Conservation (phyloP, 225 moss, liverwort and hornwort genomes). For the Ulota crispa region DNA sequence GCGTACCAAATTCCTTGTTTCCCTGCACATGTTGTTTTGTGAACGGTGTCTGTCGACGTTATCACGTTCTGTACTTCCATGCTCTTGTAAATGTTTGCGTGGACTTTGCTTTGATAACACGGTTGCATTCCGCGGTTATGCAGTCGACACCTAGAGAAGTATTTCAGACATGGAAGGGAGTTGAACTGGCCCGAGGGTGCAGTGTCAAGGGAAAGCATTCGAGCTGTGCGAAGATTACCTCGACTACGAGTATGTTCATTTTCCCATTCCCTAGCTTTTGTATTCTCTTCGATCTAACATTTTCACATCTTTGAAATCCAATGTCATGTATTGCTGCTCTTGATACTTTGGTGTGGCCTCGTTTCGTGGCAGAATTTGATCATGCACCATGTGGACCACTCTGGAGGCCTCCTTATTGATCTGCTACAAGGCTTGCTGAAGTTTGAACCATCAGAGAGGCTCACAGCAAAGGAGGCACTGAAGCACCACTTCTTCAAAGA, state of each 20-base stretch:
- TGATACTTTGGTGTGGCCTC: not conserved
- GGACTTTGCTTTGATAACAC: slow-evolving; percentile 11
- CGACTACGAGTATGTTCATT: slow-evolving; percentile 60
- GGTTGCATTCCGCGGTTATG: slow-evolving; percentile 17
- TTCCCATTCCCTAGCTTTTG: not conserved
- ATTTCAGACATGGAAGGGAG: slow-evolving; percentile 85
- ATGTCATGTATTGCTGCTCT: not conserved
- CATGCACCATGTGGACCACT: slow-evolving; percentile 98
- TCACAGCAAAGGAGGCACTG: slow-evolving; percentile 91
- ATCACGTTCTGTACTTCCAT: not conserved
- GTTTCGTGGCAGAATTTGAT: slow-evolving; percentile 74
- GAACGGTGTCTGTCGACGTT: not conserved
- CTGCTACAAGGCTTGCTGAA: slow-evolving; percentile 92
- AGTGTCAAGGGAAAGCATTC: slow-evolving; percentile 89
- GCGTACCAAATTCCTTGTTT: slow-evolving; percentile 30
- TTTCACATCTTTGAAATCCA: not conserved
- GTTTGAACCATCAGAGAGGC: slow-evolving; percentile 90
- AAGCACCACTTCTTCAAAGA: slow-evolving; percentile 96
- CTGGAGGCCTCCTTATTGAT: slow-evolving; percentile 94
- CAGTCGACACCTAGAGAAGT: slow-evolving; percentile 93
- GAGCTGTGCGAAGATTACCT: slow-evolving; percentile 86
- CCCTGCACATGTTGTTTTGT: not conserved
- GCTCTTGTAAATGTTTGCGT: not conserved
- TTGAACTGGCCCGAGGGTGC: slow-evolving; percentile 99
- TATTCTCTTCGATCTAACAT: not conserved